A percentile compares a stretch with the other conserved stretches of the same genome.
phyloP scores from a whole-genome alignment of 768 basidiomycete species.

The Kwoniella heveanensis region DNA sequence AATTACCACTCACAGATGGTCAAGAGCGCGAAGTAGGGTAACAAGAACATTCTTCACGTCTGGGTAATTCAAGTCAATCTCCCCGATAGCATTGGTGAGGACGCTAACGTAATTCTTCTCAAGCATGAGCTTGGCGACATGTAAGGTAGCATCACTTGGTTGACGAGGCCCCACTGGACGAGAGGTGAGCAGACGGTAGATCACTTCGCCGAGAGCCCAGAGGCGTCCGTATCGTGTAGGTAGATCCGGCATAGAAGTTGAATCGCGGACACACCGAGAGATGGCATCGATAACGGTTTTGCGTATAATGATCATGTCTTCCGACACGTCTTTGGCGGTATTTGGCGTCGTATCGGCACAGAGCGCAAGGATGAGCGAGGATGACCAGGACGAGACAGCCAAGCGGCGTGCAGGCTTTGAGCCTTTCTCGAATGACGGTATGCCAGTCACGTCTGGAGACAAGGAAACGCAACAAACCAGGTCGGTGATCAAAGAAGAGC shows the following conservation, averaged over 20 bases:
- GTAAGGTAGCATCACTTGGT: constrained; percentile 76
- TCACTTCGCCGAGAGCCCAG: constrained; percentile 81
- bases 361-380: constrained; percentile 84
- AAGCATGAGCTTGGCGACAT: constrained; percentile 95
- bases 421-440: constrained; percentile 61
- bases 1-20: constrained; percentile 70
- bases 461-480: constrained; percentile 77
- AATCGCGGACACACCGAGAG: constrained; percentile 81
- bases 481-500: constrained; percentile 77
- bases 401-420: constrained; percentile 50
- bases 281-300: constrained; percentile 89
- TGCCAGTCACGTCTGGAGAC: constrained; percentile 61
- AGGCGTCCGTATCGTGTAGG: constrained; percentile 85
- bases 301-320: constrained; percentile 81
- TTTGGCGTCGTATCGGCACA: constrained; percentile 77
- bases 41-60: constrained; percentile 82
- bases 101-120: constrained; percentile 94
- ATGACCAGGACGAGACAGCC: constrained; percentile 56
- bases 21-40: constrained; percentile 82
- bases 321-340: constrained; percentile 73
- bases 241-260: constrained; percentile 61
- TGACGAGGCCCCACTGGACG: constrained; percentile 62
- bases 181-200: constrained; percentile 79
- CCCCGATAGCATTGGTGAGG: constrained; percentile 81
- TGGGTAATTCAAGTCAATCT: constrained; percentile 94